Evolutionary conservation across 2,329 filamentous ascomycete genomes (phyloP).

Genomic region (Laburnicola sp.): DNA sequence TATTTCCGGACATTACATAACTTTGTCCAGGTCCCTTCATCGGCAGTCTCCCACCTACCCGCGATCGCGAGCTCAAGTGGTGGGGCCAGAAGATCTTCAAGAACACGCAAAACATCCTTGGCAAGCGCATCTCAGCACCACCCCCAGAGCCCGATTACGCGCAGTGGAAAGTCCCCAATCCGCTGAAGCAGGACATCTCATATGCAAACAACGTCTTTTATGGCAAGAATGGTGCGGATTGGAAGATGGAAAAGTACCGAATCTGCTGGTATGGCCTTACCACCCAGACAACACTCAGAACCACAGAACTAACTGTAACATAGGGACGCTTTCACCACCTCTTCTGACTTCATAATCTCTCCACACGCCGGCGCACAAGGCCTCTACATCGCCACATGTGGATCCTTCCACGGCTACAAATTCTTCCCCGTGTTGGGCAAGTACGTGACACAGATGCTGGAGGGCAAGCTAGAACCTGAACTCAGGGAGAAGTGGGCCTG

Average conservation of each 20-base stretch:
- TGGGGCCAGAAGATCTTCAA: slow-evolving; percentile 43
- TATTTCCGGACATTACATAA: not conserved
- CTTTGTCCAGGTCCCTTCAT: slow-evolving; percentile 29
- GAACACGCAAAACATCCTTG: slow-evolving; percentile 40
- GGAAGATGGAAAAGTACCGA: slow-evolving; percentile 64
- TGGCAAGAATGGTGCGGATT: slow-evolving; percentile 58
- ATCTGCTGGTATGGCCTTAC: slow-evolving; percentile 62
- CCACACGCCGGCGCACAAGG: slow-evolving; percentile 51
- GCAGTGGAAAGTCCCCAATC: slow-evolving; percentile 63
- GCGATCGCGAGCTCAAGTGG: slow-evolving; percentile 41
- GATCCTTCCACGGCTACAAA: slow-evolving; percentile 65
- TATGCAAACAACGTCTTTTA: slow-evolving; percentile 62
- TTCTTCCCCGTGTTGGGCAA: slow-evolving; percentile 62
- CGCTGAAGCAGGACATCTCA: slow-evolving; percentile 62
- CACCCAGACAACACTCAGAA: not conserved
- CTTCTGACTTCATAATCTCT: slow-evolving; percentile 60
- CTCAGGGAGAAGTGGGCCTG: slow-evolving; percentile 66
- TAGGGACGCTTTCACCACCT: slow-evolving; percentile 66
- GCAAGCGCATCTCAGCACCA: slow-evolving; percentile 62
- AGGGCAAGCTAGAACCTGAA: slow-evolving; percentile 45
- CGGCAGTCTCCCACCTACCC: slow-evolving; percentile 38
- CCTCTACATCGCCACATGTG: slow-evolving; percentile 62
- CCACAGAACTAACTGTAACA: slow-evolving; percentile 14
- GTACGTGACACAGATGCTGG: slow-evolving; percentile 56
- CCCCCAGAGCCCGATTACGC: slow-evolving; percentile 60